Evolutionary conservation across 2,329 filamentous ascomycete species (phyloP).

Genomic region (Neofusicoccum parvum): DNA sequence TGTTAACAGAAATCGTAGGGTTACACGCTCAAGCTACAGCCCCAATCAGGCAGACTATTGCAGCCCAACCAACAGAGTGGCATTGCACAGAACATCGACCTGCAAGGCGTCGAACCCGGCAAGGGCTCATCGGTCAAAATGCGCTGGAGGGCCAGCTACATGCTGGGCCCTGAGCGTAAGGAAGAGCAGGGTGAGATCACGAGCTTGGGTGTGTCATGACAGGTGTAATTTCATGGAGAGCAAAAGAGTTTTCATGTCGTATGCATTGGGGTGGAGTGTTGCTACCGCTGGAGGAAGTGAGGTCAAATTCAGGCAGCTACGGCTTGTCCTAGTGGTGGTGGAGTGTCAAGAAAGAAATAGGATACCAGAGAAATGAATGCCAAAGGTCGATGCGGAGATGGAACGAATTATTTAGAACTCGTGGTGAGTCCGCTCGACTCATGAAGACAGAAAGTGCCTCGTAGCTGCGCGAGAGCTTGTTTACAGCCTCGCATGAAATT

Average conservation of each 20-base stretch:
- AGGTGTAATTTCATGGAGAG: neutral
- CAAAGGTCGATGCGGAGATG: neutral
- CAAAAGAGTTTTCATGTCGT: neutral
- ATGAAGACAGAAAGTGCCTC: neutral
- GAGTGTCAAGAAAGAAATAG: neutral
- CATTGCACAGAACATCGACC: constrained; percentile 77
- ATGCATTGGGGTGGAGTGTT: neutral
- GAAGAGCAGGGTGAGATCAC: constrained; percentile 85
- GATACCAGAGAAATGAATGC: neutral
- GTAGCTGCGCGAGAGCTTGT: neutral
- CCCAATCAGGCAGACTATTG: constrained; percentile 79
- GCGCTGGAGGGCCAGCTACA: constrained; percentile 83
- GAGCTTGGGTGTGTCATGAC: constrained; percentile 64
- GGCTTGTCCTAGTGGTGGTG: neutral
- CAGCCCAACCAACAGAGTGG: constrained; percentile 72
- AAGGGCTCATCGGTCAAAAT: constrained; percentile 84
- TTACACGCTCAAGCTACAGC: constrained; percentile 78
- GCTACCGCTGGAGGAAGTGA: neutral
- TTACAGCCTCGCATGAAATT: too few species aligned
- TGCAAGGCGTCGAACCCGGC: constrained; percentile 72
- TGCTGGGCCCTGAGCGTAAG: constrained; percentile 63
- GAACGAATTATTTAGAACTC: neutral
- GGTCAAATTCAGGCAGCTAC: neutral
- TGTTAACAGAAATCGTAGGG: constrained; percentile 56
- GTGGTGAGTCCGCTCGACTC: neutral